A percentile compares a stretch with the other conserved stretches of the same genome.
phyloP scores from a whole-genome alignment of 1,284 basidiomycete species.

The Phenoliferia sp. region DNA sequence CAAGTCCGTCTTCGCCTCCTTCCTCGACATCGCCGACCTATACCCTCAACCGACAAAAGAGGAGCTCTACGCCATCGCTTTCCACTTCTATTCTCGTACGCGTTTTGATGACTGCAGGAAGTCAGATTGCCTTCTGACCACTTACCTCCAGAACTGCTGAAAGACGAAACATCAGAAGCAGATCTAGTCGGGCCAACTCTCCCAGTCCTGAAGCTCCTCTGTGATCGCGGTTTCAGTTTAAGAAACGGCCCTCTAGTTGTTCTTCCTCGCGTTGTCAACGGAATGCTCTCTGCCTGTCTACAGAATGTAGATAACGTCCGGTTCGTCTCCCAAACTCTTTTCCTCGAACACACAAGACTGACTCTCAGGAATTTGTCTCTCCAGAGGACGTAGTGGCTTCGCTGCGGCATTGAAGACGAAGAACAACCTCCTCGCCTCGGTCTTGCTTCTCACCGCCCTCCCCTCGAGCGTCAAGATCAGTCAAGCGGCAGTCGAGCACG shows the following conservation, averaged over 20 bases:
- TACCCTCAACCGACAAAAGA: constrained; percentile 57
- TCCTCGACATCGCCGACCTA: constrained; percentile 58
- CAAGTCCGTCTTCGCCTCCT: constrained; percentile 61
- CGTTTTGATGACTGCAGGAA: constrained; percentile 3
- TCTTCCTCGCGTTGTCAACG: constrained; percentile 61
- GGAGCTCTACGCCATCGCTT: constrained; percentile 72
- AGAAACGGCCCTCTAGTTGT: constrained; percentile 34
- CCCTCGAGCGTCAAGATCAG: constrained; percentile 65
- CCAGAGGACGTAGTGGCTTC: constrained; percentile 69
- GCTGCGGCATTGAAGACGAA: constrained; percentile 79
- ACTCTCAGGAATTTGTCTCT: not conserved
- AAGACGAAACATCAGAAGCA: constrained; percentile 70
- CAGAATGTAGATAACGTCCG: constrained; percentile 86
- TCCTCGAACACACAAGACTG: not conserved
- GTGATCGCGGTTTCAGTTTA: constrained; percentile 47
- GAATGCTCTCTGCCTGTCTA: constrained; percentile 76
- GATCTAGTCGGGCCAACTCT: constrained; percentile 75
- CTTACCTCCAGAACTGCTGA: constrained; percentile 59
- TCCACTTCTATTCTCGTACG: constrained; percentile 73
- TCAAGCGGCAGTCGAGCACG: constrained; percentile 72
- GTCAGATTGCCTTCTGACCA: not conserved
- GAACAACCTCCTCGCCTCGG: constrained; percentile 81
- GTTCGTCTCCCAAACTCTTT: constrained; percentile 49
- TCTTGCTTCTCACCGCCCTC: constrained; percentile 76
- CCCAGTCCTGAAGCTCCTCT: constrained; percentile 67